Base-by-base conservation (phyloP, 2,329 filamentous ascomycete genomes). In the Cryphonectria parasitica region DNA sequence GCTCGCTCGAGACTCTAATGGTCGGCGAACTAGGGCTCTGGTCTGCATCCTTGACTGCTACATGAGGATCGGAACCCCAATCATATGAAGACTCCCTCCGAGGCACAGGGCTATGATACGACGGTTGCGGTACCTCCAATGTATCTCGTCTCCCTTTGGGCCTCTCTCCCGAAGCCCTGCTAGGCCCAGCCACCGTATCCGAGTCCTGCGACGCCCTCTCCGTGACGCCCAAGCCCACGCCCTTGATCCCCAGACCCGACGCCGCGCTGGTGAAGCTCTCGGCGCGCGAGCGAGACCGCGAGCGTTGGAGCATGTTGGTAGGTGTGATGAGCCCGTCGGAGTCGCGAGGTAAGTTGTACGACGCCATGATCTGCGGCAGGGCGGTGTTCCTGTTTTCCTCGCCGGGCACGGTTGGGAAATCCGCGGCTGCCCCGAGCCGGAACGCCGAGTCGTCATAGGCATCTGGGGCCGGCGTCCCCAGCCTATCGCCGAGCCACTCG, bases 381-480 rank as follows among this genome's bases (percentile, higher is more conserved):
- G 34, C 58, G 6, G 64, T 22, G 56, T 70, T 70, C 31, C 68
- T 66, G 31, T 63, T 45, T 34, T 62, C 64, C 45, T 70, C 68
- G 63, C 52, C 68, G 11, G 68, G 68, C 19, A 69, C 41, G 22
- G 54, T 63, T 6, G 68, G 68, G 17, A 66, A 69, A 41, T 69
- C 43, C 36, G 68, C 68, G 11, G 68, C 68, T 22, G 11, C 41
- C 3, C 68, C 68, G 17, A 13, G 19, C 41, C 25, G 58, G 19
- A 66, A 69, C n/a, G n/a, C 56, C 31, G 43, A 56, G 41, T 69
- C 68, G 34, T 69, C 68, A 25, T 62, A 69, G 10, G 68, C 43
- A 28, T 66, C 68, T 4, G 68, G 68, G 3, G 68, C 68, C 10
- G 68, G 63, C 15, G 63, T 66, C 28, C 68, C 68, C 13, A 69